Conservation (phyloP, 164 flowering plant species). For the Houttuynia cordata region DNA sequence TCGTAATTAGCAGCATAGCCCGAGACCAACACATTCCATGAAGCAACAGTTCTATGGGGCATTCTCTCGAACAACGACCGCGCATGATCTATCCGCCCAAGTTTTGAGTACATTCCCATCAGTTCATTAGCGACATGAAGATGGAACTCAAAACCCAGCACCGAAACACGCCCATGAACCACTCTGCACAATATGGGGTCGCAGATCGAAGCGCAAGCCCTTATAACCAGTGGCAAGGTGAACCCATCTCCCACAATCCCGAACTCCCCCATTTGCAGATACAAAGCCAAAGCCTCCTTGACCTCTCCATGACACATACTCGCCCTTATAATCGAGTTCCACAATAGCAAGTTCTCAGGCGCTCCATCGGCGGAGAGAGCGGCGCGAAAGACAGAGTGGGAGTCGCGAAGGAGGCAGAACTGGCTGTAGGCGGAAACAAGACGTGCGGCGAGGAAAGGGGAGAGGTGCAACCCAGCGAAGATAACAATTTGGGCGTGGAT, state of each 20-base stretch:
- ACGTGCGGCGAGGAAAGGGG: conserved; percentile 47
- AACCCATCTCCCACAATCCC: conserved; percentile 49
- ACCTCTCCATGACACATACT: conserved; percentile 24
- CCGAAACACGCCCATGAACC: conserved; percentile 40
- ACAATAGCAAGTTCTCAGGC: conserved; percentile 23
- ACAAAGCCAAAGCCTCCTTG: conserved; percentile 30
- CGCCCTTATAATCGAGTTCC: conserved; percentile 75
- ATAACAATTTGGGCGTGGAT: conserved; percentile 36
- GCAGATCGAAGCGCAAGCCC: conserved; percentile 39
- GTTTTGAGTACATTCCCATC: conserved; percentile 47
- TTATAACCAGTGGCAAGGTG: conserved; percentile 53
- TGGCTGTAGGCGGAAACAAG: conserved; percentile 36
- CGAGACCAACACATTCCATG: conserved; percentile 72
- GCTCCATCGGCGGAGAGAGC: conserved; percentile 11
- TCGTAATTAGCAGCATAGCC: conserved; percentile 40
- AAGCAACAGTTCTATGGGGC: conserved; percentile 29
- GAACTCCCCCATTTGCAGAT: conserved; percentile 30
- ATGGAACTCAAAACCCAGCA: conserved; percentile 34
- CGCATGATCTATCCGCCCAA: conserved; percentile 41
- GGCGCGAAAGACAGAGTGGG: conserved; percentile 35
- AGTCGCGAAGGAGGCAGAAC: conserved; percentile 26
- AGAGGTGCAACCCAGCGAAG: conserved; percentile 11
- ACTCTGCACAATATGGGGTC: conserved; percentile 17
- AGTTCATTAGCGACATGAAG: conserved; percentile 60
- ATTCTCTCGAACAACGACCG: conserved; percentile 47